phyloP scores from a whole-genome alignment of 2,329 filamentous ascomycete species.

The Sarocladium kiliense region DNA sequence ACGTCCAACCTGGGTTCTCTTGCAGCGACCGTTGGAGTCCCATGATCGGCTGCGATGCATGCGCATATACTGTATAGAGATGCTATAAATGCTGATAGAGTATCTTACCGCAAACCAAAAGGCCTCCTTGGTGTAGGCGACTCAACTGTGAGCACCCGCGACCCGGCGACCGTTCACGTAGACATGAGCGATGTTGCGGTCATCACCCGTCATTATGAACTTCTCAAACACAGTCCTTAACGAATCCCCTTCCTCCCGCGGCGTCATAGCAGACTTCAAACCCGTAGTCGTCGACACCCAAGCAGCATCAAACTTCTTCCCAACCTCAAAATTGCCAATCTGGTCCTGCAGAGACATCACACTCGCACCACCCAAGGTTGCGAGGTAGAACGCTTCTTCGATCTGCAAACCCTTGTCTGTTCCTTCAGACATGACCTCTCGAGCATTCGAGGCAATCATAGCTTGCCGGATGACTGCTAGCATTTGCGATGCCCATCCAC shows the following conservation, averaged over 20 bases:
- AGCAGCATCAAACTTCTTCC: constrained; percentile 56
- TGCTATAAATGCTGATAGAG: no score
- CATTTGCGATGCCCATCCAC: constrained; percentile 57
- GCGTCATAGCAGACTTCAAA: constrained; percentile 33
- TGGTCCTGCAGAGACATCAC: constrained; percentile 49
- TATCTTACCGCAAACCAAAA: no score
- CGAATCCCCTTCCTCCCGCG: constrained; percentile 45
- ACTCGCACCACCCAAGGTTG: constrained; percentile 54
- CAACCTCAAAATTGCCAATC: constrained; percentile 51
- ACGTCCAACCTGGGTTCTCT: no score
- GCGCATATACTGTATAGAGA: no score
- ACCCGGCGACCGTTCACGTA: constrained; percentile 42
- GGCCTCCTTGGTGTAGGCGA: no score
- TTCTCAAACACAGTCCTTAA: constrained; percentile 50
- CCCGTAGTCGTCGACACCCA: constrained; percentile 26
- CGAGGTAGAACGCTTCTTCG: constrained; percentile 52
- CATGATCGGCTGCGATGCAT: no score
- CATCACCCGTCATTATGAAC: constrained; percentile 61
- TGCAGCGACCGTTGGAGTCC: no score
- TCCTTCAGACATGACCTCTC: constrained; percentile 34
- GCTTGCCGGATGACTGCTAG: constrained; percentile 54
- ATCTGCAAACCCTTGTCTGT: constrained; percentile 40
- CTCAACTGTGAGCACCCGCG: constrained; percentile 11
- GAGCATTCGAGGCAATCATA: constrained; percentile 47
- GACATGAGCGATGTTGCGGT: constrained; percentile 53